phyloP scores from a whole-genome alignment of 768 basidiomycete species.

The Mycena latifolia region DNA sequence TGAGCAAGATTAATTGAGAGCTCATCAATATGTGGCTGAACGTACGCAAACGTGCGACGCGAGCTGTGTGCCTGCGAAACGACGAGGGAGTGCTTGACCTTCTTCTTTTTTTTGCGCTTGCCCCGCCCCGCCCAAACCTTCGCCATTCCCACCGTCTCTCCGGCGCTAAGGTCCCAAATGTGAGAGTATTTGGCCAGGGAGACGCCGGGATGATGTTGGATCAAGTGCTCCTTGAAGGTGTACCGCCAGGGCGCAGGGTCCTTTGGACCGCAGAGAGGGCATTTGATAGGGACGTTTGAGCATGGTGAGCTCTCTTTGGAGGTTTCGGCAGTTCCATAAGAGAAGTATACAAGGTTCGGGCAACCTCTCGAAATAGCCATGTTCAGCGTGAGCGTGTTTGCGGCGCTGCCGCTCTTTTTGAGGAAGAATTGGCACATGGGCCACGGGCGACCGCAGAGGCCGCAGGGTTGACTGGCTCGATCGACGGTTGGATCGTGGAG shows the following conservation, averaged over 20 bases:
- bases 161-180: background rate
- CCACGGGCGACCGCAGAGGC: constrained; percentile 40
- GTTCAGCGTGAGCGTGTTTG: background rate
- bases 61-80: too few relatives aligned
- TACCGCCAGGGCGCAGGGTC: constrained; percentile 18
- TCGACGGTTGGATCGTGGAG: constrained; percentile 38
- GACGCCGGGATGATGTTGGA: background rate
- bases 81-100: too few relatives aligned
- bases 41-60: too few relatives aligned
- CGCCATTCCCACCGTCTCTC: background rate
- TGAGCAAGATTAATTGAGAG: background rate
- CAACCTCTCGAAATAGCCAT: background rate
- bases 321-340: background rate
- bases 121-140: too few relatives aligned
- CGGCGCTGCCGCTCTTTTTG: background rate
- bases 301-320: background rate
- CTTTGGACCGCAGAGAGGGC: background rate
- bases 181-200: background rate
- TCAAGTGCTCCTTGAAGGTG: constrained; percentile 7
- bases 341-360: background rate
- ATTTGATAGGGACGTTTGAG: constrained; percentile 17
- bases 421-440: background rate
- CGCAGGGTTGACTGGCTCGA: constrained; percentile 37
- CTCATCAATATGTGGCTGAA: too few relatives aligned
- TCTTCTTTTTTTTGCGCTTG: too few relatives aligned